Evolutionary conservation across 768 basidiomycete genomes (phyloP).

Genomic region (Hypsizygus marmoreus): DNA sequence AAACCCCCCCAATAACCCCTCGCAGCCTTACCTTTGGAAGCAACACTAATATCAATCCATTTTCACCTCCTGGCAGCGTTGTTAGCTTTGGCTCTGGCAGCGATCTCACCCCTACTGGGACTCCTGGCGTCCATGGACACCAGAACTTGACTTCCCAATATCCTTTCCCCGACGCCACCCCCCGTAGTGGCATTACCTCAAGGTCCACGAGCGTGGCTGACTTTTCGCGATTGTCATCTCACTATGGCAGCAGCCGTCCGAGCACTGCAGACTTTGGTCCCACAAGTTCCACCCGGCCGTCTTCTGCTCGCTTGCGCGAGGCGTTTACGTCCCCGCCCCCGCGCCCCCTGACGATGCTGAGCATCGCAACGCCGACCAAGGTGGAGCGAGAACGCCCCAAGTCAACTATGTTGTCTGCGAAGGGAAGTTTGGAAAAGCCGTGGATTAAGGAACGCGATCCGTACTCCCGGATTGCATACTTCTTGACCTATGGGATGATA

Average conservation of each 20-base stretch:
- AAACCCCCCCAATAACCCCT: conserved; percentile 44
- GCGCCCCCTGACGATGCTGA: conserved; percentile 59
- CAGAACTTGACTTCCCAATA: conserved; percentile 22
- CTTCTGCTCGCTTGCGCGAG: conserved; percentile 49
- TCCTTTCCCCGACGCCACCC: conserved; percentile 36
- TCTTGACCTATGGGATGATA: conserved; percentile 60
- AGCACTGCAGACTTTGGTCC: conserved; percentile 27
- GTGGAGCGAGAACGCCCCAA: conserved; percentile 47
- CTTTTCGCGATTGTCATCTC: conserved; percentile 41
- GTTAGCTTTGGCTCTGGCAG: conserved; percentile 41
- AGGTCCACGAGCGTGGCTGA: conserved; percentile 44
- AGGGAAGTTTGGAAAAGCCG: conserved; percentile 52
- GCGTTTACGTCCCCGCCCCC: conserved; percentile 59
- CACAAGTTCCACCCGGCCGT: conserved; percentile 31
- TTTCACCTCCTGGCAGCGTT: conserved; percentile 55
- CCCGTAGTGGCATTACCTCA: conserved; percentile 40
- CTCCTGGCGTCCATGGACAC: conserved; percentile 23
- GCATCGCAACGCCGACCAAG: conserved; percentile 45
- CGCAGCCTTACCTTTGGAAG: conserved; percentile 37
- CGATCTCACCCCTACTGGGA: conserved; percentile 28
- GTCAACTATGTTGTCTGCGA: conserved; percentile 47
- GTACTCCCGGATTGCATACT: conserved; percentile 55
- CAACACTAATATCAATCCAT: conserved; percentile 45
- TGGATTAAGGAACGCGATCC: conserved; percentile 65
- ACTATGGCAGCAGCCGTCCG: conserved; percentile 39